Base-by-base conservation (phyloP, 2,329 filamentous ascomycete species). In the Hymenoscyphus fraxineus region DNA sequence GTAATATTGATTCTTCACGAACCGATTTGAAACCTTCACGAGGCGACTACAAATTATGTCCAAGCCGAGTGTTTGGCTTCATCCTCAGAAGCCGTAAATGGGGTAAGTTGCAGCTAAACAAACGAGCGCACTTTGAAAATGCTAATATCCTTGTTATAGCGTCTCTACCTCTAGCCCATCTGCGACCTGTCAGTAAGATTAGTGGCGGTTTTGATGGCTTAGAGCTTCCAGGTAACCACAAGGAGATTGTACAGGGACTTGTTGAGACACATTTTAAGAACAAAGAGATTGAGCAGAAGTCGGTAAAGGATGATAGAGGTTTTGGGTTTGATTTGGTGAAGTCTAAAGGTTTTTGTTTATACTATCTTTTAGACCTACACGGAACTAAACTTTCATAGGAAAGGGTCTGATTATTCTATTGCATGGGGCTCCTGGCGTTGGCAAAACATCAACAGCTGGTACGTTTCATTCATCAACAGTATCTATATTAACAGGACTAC, bases 361-460 rank as follows among this genome's bases (percentile, higher is more conserved):
- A 51, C 6, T 51, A 1, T 35, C 35, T 10, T 4, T 9, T 10
- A 35, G 9, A 35, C 2, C 35, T 10, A 6, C 4, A 9, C 27
- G 27, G 27, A 35, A 35, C 4, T 35, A 35, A 35, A 9, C 35
- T 35, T 35, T 35, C 35, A 35, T 10, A 35, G 35, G 35, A 2
- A 35, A 35, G 27, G 15, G 59, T 38, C 7, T 35, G 39, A 67
- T 79, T 82, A 77, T 80, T 69, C 74, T 82, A 2, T 73, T 83
- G 5, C 79, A 78, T 1, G 81, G 82, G 3, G 79, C 77, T 0
- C 81, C 81, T 0, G 81, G 81, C 44, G 79, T 80, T 7, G 81
- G 81, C 35, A 82, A 82, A 75, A 82, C 80, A 3, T 73, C 80
- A 51, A 82, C 81, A 1, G 80, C 51, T 12, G 51, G 51, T 56